phyloP scores from a whole-genome alignment of 1,139 yeast species.

The Candida glucosophila region DNA sequence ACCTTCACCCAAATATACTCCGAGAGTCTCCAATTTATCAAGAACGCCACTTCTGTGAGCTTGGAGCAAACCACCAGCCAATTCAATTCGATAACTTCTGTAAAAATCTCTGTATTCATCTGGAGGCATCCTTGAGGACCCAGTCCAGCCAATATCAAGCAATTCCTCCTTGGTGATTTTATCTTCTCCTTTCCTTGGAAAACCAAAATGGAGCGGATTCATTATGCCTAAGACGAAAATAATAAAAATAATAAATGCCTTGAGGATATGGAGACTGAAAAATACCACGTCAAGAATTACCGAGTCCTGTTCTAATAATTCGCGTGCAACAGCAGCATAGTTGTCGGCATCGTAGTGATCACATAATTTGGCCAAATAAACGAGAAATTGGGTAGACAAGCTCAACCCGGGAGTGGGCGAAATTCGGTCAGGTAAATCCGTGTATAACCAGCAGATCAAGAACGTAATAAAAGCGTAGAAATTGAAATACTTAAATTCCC shows the following conservation, averaged over 20 bases:
- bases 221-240: conserved; percentile 61
- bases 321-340: conserved; percentile 29
- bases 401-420: conserved; percentile 92
- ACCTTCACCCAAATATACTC: conserved; percentile 55
- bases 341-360: conserved; percentile 25
- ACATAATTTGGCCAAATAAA: conserved; percentile 25
- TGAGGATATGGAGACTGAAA: conserved; percentile 63
- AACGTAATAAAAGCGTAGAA: conserved; percentile 36
- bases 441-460: conserved; percentile 70
- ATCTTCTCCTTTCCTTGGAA: conserved; percentile 21
- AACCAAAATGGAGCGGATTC: conserved; percentile 49
- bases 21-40: conserved; percentile 49
- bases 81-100: conserved; percentile 56
- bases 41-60: conserved; percentile 74
- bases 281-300: conserved; percentile 55
- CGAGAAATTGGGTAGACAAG: conserved; percentile 56
- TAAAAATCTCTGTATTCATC: conserved; percentile 67
- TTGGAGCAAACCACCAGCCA: conserved; percentile 68
- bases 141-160: conserved; percentile 82
- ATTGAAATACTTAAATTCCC: conserved; percentile 52
- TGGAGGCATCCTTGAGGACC: conserved; percentile 64
- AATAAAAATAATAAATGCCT: conserved; percentile 47
- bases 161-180: conserved; percentile 46
- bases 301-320: conserved; percentile 40
- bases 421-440: conserved; percentile 82